phyloP scores from a whole-genome alignment of 1,284 basidiomycete species.

The Mycena sp. region DNA sequence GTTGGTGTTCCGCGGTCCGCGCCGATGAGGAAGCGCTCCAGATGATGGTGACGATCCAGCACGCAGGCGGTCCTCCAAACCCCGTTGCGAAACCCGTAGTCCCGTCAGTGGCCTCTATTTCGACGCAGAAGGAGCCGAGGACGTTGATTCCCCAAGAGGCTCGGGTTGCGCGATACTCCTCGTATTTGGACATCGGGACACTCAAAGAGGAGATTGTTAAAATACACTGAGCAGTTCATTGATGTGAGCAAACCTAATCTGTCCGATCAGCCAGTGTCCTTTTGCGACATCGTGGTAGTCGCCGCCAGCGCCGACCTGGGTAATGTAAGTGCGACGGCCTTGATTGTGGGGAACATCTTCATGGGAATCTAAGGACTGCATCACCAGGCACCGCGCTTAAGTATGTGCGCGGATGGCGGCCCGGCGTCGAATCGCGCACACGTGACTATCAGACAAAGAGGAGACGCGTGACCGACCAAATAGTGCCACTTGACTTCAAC shows the following conservation, averaged over 20 bases:
- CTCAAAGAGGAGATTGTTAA: too few species aligned
- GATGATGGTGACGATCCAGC: slow-evolving; percentile 64
- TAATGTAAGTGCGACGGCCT: slow-evolving; percentile 28
- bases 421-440: too few species aligned
- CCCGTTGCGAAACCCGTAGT: slow-evolving; percentile 55
- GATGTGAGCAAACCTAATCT: slow-evolving; percentile 34
- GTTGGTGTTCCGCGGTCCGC: slow-evolving; percentile 57
- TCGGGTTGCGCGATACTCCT: slow-evolving; percentile 54
- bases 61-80: slow-evolving; percentile 61
- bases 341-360: slow-evolving; percentile 31
- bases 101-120: slow-evolving; percentile 57
- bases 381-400: too few species aligned
- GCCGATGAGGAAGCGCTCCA: slow-evolving; percentile 59
- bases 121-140: slow-evolving; percentile 57
- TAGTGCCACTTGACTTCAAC: too few species aligned
- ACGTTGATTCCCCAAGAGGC: slow-evolving; percentile 54
- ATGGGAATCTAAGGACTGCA: too few species aligned
- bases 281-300: slow-evolving; percentile 56
- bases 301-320: slow-evolving; percentile 48
- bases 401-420: too few species aligned
- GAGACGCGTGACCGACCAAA: too few species aligned
- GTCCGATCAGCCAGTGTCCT: slow-evolving; percentile 37
- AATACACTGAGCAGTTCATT: too few species aligned
- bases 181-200: slow-evolving; percentile 50
- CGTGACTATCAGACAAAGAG: too few species aligned